Percentiles rank a stretch among this genome's conserved stretches.
Conservation (phyloP, 1,139 yeast genomes). For the Blastobotrys elegans region DNA sequence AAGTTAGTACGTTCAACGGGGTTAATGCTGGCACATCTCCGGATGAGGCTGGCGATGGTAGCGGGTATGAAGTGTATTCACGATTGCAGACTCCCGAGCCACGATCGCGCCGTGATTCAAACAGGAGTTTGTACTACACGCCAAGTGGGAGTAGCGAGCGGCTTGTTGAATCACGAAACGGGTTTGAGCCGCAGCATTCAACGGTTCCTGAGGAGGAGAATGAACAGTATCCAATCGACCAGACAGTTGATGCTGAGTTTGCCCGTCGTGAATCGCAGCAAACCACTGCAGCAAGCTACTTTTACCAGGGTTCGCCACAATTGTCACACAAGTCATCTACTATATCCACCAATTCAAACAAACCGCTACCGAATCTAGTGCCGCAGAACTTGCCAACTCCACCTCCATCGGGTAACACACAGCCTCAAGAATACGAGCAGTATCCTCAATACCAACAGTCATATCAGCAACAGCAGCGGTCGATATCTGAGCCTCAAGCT, state of each 20-base stretch:
- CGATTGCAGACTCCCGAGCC: background rate
- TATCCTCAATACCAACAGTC: background rate
- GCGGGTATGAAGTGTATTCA: background rate
- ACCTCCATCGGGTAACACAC: background rate
- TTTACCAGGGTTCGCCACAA: background rate
- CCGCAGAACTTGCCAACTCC: slow-evolving; percentile 2
- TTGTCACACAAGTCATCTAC: background rate
- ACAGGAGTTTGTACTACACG: slow-evolving; percentile 21
- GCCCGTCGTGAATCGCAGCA: slow-evolving; percentile 2
- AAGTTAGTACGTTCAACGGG: slow-evolving; percentile 7
- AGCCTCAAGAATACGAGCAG: background rate
- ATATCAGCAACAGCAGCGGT: background rate
- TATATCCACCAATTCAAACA: background rate
- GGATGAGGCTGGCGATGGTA: background rate
- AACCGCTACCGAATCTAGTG: background rate
- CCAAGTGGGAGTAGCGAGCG: slow-evolving; percentile 12
- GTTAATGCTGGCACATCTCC: slow-evolving; percentile 3
- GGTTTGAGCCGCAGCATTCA: background rate
- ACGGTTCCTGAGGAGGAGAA: background rate
- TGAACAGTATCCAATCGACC: background rate
- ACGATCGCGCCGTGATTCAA: slow-evolving; percentile 15
- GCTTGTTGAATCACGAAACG: background rate
- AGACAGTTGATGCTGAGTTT: background rate
- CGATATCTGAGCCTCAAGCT: background rate
- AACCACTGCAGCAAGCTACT: background rate